Evolutionary conservation across 495 filamentous ascomycete genomes (phyloP).

Genomic region (Aspergillus ostianus): DNA sequence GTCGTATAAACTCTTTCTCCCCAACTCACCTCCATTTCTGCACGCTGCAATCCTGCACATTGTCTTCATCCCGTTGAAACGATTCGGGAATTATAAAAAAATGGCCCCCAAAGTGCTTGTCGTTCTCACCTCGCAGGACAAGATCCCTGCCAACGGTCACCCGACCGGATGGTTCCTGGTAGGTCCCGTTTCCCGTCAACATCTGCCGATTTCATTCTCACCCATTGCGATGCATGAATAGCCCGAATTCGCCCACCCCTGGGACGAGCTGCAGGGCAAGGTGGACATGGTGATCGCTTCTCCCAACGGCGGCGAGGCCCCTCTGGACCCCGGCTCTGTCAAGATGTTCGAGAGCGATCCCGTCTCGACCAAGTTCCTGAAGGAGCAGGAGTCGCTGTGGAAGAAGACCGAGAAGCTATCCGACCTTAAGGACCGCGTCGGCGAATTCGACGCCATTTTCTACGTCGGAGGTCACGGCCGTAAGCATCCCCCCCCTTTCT

Average conservation of each 20-base stretch:
- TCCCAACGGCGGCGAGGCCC: slow-evolving; percentile 64
- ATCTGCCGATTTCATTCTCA: background rate
- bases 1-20: too few relatives aligned
- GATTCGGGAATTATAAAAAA: background rate
- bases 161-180: slow-evolving; percentile 67
- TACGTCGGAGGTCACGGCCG: slow-evolving; percentile 78
- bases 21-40: background rate
- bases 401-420: slow-evolving; percentile 57
- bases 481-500: slow-evolving; percentile 29
- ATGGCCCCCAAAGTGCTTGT: slow-evolving; percentile 59
- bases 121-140: slow-evolving; percentile 60
- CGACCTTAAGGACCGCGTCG: slow-evolving; percentile 48
- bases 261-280: slow-evolving; percentile 56
- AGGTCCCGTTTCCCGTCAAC: slow-evolving; percentile 2
- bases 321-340: slow-evolving; percentile 65
- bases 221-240: slow-evolving; percentile 20
- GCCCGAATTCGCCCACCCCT: slow-evolving; percentile 73
- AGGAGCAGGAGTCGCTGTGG: slow-evolving; percentile 55
- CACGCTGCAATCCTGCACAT: too few relatives aligned
- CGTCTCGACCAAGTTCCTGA: slow-evolving; percentile 50
- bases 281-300: slow-evolving; percentile 60
- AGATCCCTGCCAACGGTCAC: slow-evolving; percentile 49
- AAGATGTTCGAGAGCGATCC: slow-evolving; percentile 57
- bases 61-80: background rate
- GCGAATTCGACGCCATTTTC: slow-evolving; percentile 67